These are phyloP conservation scores for Schoenoplectus tabernaemontani DNA, from an alignment of 202 grass and related monocot species.

Conservation along the genomic window DNA sequence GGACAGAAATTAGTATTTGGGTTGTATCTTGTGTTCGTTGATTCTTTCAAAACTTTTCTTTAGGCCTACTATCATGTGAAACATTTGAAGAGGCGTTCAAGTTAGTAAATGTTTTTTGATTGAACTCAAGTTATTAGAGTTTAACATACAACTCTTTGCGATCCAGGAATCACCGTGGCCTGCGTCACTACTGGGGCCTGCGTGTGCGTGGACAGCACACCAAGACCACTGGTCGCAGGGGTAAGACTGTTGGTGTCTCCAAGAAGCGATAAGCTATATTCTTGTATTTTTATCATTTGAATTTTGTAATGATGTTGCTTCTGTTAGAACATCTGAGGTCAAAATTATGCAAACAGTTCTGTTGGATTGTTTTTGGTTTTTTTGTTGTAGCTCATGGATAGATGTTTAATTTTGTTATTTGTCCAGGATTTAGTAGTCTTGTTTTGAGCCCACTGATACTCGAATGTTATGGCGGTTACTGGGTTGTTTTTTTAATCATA, in stretches of 20 bases:
- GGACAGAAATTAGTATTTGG: not conserved
- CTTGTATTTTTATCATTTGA: not conserved
- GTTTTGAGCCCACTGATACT: not conserved
- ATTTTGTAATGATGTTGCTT: constrained; percentile 16
- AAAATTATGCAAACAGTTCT: constrained; percentile 38
- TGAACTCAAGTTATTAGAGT: not conserved
- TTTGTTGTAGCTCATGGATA: constrained; percentile 49
- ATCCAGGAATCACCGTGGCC: constrained; percentile 72
- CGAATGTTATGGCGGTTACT: not conserved
- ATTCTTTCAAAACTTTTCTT: not conserved
- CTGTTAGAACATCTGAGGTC: constrained; percentile 54
- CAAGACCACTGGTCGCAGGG: constrained; percentile 83
- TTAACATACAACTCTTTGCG: not conserved
- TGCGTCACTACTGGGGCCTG: constrained; percentile 85
- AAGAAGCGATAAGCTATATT: constrained; percentile 64
- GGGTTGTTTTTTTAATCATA: not conserved
- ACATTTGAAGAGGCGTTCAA: not conserved
- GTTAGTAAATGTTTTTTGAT: not conserved
- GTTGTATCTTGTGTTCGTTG: not conserved
- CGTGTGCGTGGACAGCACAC: constrained; percentile 94
- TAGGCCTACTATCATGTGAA: not conserved
- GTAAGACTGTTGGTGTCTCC: constrained; percentile 92
- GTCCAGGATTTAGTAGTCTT: constrained; percentile 8
- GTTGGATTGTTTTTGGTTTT: constrained; percentile 59
- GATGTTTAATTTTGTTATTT: constrained; percentile 10